phyloP scores from a whole-genome alignment of 169 alveolate genomes.

The Cryptosporidium tyzzeri region DNA sequence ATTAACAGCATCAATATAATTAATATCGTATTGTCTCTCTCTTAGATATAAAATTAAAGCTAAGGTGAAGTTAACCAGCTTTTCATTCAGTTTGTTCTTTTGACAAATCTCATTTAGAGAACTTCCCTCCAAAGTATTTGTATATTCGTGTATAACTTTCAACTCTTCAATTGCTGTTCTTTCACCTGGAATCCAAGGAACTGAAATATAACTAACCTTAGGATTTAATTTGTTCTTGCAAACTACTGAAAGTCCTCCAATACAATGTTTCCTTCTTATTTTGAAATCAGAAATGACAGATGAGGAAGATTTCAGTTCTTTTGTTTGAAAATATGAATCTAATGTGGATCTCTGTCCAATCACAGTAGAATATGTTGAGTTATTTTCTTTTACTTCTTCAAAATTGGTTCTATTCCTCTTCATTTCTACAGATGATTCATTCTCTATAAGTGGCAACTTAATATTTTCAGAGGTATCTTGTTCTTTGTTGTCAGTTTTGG shows the following conservation, averaged over 20 bases:
- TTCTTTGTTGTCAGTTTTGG: neutral
- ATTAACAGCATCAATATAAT: constrained; percentile 34
- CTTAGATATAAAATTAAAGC: constrained; percentile 68
- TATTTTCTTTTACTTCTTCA: neutral
- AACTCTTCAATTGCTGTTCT: constrained; percentile 60
- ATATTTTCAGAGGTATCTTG: neutral
- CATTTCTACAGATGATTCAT: neutral
- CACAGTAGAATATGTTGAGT: neutral
- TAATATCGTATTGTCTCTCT: constrained; percentile 67
- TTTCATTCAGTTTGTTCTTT: constrained; percentile 31
- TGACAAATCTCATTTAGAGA: constrained; percentile 31
- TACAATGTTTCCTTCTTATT: constrained; percentile 28
- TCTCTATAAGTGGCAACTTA: neutral
- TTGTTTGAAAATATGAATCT: constrained; percentile 14
- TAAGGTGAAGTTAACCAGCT: constrained; percentile 11
- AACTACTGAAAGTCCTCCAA: constrained; percentile 30
- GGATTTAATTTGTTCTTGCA: constrained; percentile 40
- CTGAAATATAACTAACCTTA: constrained; percentile 61
- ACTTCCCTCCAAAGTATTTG: constrained; percentile 24
- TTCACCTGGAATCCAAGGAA: constrained; percentile 70
- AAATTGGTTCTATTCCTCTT: neutral
- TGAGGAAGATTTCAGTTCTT: constrained; percentile 21
- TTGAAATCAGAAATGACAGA: constrained; percentile 56
- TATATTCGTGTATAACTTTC: constrained; percentile 25
- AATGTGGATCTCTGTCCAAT: constrained; percentile 47